Conservation (phyloP, 148 eudicot species). For the Fallopia convolvulus region DNA sequence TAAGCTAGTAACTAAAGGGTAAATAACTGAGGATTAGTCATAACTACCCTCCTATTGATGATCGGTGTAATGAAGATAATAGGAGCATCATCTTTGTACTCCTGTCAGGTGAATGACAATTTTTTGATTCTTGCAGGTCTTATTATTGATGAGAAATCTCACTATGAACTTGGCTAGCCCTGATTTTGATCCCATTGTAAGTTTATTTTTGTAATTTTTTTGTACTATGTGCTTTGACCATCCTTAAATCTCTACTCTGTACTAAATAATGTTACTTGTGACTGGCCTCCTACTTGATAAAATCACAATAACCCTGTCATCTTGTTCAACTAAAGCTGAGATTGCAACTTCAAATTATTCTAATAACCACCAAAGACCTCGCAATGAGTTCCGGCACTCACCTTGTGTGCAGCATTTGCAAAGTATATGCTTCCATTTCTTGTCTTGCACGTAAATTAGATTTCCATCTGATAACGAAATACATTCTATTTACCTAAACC, state of each 20-base stretch:
- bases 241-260: not conserved
- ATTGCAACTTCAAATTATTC: not conserved
- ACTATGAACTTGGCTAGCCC: conserved; percentile 84
- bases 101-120: not conserved
- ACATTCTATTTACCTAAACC: not conserved
- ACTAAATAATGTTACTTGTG: not conserved
- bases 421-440: not conserved
- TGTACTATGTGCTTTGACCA: not conserved
- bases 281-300: not conserved
- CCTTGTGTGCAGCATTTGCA: not conserved
- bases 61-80: not conserved
- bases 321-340: not conserved
- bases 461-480: not conserved
- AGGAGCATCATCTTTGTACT: not conserved
- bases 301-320: not conserved
- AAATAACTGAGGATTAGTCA: not conserved
- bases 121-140: conserved; percentile 48
- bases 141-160: conserved; percentile 84
- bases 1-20: not conserved
- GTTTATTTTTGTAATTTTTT: conserved; percentile 10
- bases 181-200: conserved; percentile 81
- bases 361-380: not conserved
- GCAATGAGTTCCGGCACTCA: no score
- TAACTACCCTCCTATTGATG: not conserved
- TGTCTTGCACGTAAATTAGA: not conserved